These are phyloP conservation scores for Allantophomopsis cytisporea DNA, from an alignment of 2,329 filamentous ascomycete genomes.

Conservation along the genomic window DNA sequence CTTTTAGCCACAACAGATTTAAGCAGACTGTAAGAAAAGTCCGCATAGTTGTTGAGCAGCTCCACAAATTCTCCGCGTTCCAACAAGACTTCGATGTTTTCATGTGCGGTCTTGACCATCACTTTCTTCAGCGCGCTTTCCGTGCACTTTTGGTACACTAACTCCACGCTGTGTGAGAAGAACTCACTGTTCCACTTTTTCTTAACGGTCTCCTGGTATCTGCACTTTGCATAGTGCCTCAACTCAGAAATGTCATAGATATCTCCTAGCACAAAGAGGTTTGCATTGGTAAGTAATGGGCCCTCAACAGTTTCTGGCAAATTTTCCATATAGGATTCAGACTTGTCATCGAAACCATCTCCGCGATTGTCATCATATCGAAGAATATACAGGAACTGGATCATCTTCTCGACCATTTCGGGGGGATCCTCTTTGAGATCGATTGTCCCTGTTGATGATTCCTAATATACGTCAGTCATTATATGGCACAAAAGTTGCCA, in stretches of 20 bases:
- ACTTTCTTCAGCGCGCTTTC: slow-evolving; percentile 6
- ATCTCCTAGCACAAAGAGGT: slow-evolving; percentile 9
- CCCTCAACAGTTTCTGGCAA: neutral
- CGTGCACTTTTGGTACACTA: slow-evolving; percentile 5
- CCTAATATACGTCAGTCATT: neutral
- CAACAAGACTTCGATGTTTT: slow-evolving; percentile 2
- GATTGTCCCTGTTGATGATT: neutral
- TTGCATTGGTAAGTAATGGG: slow-evolving; percentile 4
- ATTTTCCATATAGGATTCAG: too few species aligned
- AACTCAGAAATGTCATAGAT: slow-evolving; percentile 8
- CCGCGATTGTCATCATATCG: neutral
- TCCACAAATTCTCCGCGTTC: slow-evolving; percentile 5
- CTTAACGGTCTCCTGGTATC: slow-evolving; percentile 2
- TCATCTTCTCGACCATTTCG: neutral
- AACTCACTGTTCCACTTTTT: slow-evolving; percentile 3
- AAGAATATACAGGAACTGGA: neutral
- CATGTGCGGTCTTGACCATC: slow-evolving; percentile 2
- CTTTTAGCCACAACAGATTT: too few species aligned
- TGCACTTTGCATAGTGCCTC: slow-evolving; percentile 5
- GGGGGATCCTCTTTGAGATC: neutral
- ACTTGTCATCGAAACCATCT: neutral
- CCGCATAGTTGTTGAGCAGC: slow-evolving; percentile 3
- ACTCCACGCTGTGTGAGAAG: slow-evolving; percentile 2
- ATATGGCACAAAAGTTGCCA: neutral
- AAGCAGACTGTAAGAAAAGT: slow-evolving; percentile 1